Evolutionary conservation across 495 filamentous ascomycete species (phyloP), one percentile per base, ranked within the genome.

Genomic region (Lophium mytilinum): DNA sequence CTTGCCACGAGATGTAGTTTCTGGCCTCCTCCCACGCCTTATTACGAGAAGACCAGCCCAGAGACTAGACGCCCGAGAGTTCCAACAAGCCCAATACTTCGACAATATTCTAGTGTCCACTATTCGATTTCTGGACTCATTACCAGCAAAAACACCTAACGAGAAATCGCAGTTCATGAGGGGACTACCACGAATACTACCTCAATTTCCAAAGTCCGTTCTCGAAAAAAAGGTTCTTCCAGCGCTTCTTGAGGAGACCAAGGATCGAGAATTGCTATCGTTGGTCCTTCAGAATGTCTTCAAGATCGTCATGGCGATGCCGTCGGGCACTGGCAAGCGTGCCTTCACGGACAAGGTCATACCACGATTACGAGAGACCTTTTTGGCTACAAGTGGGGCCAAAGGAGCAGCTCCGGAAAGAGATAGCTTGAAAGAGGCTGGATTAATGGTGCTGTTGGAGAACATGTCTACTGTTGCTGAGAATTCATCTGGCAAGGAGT

Each of bases 91-190:
- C 56, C 81, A 83, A 57, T 98, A 94, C 67, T 98, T 98, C 60
- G 89, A 97, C 69, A 97, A 96, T 67, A 90, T 96, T 50, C 77
- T 98, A 19, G 87, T 98, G 24, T 93, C 90, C 1, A 93, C 94
- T 0, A 90, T 98, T 51, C 90, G 94, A 21, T 98, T 97, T 65
- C 73, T 98, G 21, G 93, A 98, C 59, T 77, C 81, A 0, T 78
- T 98, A 50, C 91, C 93, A 1, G 86, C 90, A 39, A 98, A 98
- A 72, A 95, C 89, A 3, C 78, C 87, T 0, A 86, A 81, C 64
- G 94, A 98, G 66, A 98, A 97, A 68, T 77, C 87, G 0, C 83
- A 89, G 55, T 98, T 98, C 68, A 80, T 98, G 77, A 80, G 90
- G 50, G 94, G 94, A 0, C 73, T 98, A 30, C 84, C 86, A 52